Conservation (phyloP, 139 green algal genomes). For the Coccomyxa sp. region DNA sequence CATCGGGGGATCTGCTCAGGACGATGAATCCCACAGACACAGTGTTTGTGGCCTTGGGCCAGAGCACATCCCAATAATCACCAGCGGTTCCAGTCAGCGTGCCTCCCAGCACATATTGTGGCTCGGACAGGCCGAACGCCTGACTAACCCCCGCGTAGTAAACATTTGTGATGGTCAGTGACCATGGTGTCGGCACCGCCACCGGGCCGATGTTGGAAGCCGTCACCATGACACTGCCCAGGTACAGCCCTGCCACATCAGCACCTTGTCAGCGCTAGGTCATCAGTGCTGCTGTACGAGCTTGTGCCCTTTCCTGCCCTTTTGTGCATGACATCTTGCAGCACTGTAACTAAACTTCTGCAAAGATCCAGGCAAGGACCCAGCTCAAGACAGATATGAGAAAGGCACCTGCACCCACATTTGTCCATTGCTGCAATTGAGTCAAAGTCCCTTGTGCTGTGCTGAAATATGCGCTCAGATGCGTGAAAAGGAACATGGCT, state of each 20-base stretch:
- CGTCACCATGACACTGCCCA: neutral
- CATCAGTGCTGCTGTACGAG: no score
- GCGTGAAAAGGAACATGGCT: no score
- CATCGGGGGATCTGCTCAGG: neutral
- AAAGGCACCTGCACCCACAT: no score
- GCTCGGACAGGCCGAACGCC: conserved; percentile 4
- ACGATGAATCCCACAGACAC: conserved; percentile 10
- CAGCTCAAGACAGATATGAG: no score
- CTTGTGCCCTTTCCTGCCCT: no score
- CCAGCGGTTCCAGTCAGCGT: neutral
- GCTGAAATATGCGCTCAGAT: no score
- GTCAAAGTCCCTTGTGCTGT: no score
- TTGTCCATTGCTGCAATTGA: no score
- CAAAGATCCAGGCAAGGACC: no score
- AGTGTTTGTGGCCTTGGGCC: conserved; percentile 11
- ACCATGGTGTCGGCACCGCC: conserved; percentile 9
- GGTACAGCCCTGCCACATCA: neutral
- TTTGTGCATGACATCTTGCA: no score
- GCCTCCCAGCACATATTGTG: neutral
- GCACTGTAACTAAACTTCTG: no score
- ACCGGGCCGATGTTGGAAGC: neutral
- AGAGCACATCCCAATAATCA: conserved; percentile 16
- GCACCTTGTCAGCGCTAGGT: no score
- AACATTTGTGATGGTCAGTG: conserved; percentile 7
- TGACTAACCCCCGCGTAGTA: conserved; percentile 9